Base-by-base conservation (phyloP, 202 grass and related monocot genomes). In the Zizania palustris region DNA sequence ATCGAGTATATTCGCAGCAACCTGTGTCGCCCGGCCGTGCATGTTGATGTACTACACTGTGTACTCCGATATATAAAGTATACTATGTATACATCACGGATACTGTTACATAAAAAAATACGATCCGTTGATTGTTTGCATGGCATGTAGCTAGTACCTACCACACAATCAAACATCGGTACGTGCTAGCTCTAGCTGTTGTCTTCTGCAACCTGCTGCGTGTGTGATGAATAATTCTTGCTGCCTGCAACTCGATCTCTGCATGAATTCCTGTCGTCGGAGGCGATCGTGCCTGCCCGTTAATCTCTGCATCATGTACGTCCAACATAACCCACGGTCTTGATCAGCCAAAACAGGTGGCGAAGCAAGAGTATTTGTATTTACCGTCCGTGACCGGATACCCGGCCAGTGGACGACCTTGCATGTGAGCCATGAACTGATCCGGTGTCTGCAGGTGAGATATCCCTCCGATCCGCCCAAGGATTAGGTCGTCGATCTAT, bases 311-410 rank as follows among this genome's bases (percentile, higher is more conserved):
- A 28, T 28, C 28, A 28, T 28, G 28, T 54, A 8, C 50, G 28
- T 5, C 28, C 42, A 40, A 21, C 43, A 60, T 20, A 72, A 14
- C 80, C 63, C 71, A 67, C 11, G 13, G 42, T 69, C 42, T 69
- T 33, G 70, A 49, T 42, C 71, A 14, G 2, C 63, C 5, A 37
- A 60, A 83, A 75, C 72, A 60, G 42, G 63, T 7, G 60, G 72
- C 54, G 80, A 42, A 18, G 4, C 11, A 16, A 42, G 16, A 49
- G 7, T 58, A 11, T 67, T 45, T 37, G 7, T 58, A 11, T 67
- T 45, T 37, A 56, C 49, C 0, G 60, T 42, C 80, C 71, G 61
- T 67, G 70, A 74, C 3, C 0, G 7, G 4, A 55, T 16, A 54
- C n/a, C n/a, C n/a, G n/a, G n/a, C 3, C 15, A 11, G 28, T 22